Percentiles rank a stretch among this genome's conserved stretches.
Evolutionary conservation across 2,329 filamentous ascomycete genomes (phyloP).

Genomic region (Tolypocladium nubicola): DNA sequence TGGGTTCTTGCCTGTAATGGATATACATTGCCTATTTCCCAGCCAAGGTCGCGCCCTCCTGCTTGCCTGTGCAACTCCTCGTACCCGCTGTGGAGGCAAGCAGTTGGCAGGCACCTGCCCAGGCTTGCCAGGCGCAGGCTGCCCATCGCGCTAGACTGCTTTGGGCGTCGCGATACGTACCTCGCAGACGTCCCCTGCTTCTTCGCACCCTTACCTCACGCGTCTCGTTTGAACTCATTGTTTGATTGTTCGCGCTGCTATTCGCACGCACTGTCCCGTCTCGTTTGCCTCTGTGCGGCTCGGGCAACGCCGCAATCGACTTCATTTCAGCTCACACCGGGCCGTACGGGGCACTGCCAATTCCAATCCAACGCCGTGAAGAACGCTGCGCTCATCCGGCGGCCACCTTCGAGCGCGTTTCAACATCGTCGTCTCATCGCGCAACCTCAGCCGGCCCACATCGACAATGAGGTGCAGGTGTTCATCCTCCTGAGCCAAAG

Average conservation of each 20-base stretch:
- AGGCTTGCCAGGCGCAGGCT: neutral
- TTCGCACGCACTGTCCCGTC: neutral
- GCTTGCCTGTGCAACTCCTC: neutral
- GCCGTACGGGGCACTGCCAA: neutral
- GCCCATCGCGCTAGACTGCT: slow-evolving; percentile 14
- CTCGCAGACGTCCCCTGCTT: slow-evolving; percentile 6
- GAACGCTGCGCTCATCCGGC: neutral
- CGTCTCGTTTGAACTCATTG: neutral
- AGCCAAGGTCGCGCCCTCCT: neutral
- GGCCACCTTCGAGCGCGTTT: neutral
- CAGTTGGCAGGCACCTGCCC: neutral
- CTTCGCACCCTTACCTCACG: neutral
- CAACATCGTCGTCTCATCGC: neutral
- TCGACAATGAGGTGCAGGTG: slow-evolving; percentile 5
- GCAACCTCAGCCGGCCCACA: neutral
- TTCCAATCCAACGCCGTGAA: neutral
- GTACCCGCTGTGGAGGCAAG: neutral
- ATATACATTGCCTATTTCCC: neutral
- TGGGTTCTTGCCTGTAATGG: too few species aligned
- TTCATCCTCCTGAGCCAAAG: slow-evolving; percentile 3
- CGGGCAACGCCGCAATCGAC: neutral
- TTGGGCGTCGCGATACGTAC: slow-evolving; percentile 14
- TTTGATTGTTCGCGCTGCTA: neutral
- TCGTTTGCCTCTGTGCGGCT: neutral
- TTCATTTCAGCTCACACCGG: neutral